Base-by-base conservation (phyloP, 2,329 filamentous ascomycete genomes). In the Colletotrichum lini region DNA sequence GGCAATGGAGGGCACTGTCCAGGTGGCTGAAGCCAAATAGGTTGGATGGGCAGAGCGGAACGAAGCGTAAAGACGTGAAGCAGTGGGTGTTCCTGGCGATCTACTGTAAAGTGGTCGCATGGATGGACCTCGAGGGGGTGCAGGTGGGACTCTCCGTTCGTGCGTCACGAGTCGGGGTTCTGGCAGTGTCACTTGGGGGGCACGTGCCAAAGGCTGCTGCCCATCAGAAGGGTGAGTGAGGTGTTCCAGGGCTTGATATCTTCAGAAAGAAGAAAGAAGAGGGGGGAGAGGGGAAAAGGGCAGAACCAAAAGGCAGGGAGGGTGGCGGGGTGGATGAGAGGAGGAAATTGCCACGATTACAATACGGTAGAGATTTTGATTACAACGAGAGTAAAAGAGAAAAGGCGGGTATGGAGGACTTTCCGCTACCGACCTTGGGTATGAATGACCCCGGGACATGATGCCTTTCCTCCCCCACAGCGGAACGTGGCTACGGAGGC, bases 381-480 rank as follows among this genome's bases (percentile, higher is more conserved):
- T 69, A 59, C 59, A 42, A 64, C 38, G 59, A 35, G 54, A 8
- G 38, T 7, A 26, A 30, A 40, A 38, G 35, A 38, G 56, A 70
- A 72, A 72, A 69, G 69, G 69, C 69, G 69, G 69, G 69, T 69
- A 72, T 69, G 26, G 57, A 38, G 16, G 35, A 64, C 53, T 58
- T 16, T 52, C n/a, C 49, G 9, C 47, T 44, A 15, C 38, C n/a
- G 9, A 10, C 35, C 35, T 38, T 38, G 35, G 8, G 35, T 38
- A 10, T 38, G 35, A 38, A 38, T 50, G 23, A 35, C 49, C 44
- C 61, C 57, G 65, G 16, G 12, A 61, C 40, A 40, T 45, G 62
- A 45, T 21, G 35, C 52, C 52, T 30, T 40, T n/a, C 12, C 47
- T n/a, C 15, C 47, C 56, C 30, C 42, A 53, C 40, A 54, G 16